phyloP scores from a whole-genome alignment of 2,329 filamentous ascomycete species.

The Apiospora marii region DNA sequence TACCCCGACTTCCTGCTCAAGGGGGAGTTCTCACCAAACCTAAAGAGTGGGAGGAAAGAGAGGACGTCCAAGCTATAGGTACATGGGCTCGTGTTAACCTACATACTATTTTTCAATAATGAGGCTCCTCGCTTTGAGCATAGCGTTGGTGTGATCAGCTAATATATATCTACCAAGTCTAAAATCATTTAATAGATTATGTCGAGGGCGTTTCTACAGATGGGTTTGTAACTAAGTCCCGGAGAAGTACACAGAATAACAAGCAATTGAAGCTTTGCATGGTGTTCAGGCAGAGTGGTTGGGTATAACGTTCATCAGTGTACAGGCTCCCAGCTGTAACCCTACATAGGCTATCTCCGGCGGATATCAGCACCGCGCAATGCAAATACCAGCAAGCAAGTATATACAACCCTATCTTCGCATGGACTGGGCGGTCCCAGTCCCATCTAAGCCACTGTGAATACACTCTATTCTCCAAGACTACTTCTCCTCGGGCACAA shows the following conservation, averaged over 20 bases:
- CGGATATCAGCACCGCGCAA: background rate
- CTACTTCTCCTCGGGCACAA: slow-evolving; percentile 28
- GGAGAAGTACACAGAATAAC: too few species aligned
- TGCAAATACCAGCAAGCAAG: background rate
- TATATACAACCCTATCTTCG: background rate
- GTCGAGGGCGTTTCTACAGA: background rate
- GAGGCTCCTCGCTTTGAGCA: background rate
- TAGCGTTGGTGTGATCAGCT: background rate
- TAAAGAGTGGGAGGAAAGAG: slow-evolving; percentile 49
- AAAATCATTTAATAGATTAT: background rate
- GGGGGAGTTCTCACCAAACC: slow-evolving; percentile 48
- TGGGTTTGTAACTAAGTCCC: background rate
- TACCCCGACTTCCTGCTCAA: slow-evolving; percentile 61
- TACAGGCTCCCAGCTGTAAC: background rate
- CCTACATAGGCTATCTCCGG: background rate
- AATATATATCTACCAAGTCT: background rate
- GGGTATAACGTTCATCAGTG: background rate
- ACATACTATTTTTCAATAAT: background rate
- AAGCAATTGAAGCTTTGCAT: too few species aligned
- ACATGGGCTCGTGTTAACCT: background rate
- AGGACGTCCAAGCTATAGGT: slow-evolving; percentile 50
- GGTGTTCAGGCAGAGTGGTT: background rate
- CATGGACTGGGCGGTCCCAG: background rate
- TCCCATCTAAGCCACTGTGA: background rate
- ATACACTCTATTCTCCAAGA: too few species aligned